Conservation (phyloP, 2,329 filamentous ascomycete genomes). For the Colletotrichum sp. region DNA sequence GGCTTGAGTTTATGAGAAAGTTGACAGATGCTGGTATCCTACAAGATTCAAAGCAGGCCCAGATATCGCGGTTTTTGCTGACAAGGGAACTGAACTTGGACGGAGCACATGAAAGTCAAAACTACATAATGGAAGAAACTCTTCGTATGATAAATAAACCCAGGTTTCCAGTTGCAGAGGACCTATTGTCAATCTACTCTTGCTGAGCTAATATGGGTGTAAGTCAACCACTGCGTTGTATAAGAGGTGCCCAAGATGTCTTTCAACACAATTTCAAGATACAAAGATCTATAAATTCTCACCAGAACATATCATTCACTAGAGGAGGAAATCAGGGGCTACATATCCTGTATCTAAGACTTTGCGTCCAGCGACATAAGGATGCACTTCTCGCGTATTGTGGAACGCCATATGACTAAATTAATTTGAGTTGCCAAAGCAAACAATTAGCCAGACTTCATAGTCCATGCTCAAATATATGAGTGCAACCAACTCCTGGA, state of each 20-base stretch:
- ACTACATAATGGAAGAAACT: neutral
- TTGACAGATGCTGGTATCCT: fast-evolving
- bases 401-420: neutral
- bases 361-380: neutral
- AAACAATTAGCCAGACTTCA: neutral
- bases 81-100: neutral
- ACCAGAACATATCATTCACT: neutral
- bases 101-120: fast-evolving
- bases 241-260: no score
- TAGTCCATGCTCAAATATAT: fast-evolving
- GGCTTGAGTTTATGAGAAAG: neutral
- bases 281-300: neutral
- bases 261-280: neutral
- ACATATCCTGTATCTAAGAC: neutral
- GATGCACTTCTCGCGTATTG: neutral
- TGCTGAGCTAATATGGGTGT: neutral
- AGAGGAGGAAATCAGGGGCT: neutral
- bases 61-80: neutral
- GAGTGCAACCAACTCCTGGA: neutral
- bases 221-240: neutral
- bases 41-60: neutral
- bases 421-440: neutral
- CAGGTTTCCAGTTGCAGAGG: neutral
- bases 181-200: neutral
- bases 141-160: neutral